Evolutionary conservation across 2,329 filamentous ascomycete species (phyloP), one percentile per base, ranked within the genome.

Genomic region (Coniochaeta prunicola): DNA sequence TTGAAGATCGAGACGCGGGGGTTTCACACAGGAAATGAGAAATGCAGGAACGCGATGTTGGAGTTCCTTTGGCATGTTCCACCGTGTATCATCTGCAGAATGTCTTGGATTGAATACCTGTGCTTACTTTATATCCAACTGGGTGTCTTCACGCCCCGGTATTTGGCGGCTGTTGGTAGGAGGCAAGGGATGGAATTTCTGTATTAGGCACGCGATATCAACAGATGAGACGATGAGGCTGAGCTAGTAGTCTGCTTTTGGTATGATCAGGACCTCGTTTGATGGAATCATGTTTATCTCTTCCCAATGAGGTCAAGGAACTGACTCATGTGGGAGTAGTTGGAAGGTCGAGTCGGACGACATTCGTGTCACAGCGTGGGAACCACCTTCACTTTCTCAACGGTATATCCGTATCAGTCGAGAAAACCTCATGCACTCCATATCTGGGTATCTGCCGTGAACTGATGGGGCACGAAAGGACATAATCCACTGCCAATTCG

Each of bases 1-100:
- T 36, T 4, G 31, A 9, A 33, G 40, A 26, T 26, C 53, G 30
- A 30, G 5, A n/a, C 53, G 13, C 19, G 21, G 19, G 9, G 31
- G 53, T 56, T 34, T 36, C 53, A 56, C 33, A n/a, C 53, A 56
- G 19, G 21, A 36, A 31, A 56, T 40, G 54, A 56, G 30, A 19
- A 56, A 42, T 56, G 21, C 24, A 56, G 54, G 30, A 30, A 50
- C 45, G 45, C 26, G 45, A 50, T 28, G 8, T 17, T 12, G 2
- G 10, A 9, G 15, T 2, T 21, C 45, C 45, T 50, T 17, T 50
- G 45, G 45, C 45, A 50, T 50, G 45, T 50, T 26, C 21, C 45
- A 50, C 45, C 24, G 45, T 50, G 45, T 50, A 26, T 50, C 45
- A n/a, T 17, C 13, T 17, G 5, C 45, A 28, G 45, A 50, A 50